These are phyloP conservation scores for Fusarium buharicum DNA, from an alignment of 2,329 filamentous ascomycete species.

Conservation along the genomic window DNA sequence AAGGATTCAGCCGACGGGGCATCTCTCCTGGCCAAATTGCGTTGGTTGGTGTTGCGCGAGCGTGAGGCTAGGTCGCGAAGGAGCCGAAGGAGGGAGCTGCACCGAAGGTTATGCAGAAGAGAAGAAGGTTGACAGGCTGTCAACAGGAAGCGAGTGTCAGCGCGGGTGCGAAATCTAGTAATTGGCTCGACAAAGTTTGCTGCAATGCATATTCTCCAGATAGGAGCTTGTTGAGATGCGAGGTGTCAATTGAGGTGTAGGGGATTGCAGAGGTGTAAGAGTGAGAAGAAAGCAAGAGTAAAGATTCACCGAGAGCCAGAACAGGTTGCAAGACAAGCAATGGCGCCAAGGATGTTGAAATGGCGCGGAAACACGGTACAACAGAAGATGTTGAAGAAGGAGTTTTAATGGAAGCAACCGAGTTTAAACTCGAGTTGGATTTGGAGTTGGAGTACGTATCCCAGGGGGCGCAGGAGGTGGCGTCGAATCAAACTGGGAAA, in stretches of 20 bases:
- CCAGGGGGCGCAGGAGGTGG: conserved; percentile 46
- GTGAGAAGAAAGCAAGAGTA: background rate
- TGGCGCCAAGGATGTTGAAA: background rate
- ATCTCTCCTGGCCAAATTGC: conserved; percentile 55
- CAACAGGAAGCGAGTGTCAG: conserved; percentile 29
- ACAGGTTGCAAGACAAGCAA: conserved; percentile 28
- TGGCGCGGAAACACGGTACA: conserved; percentile 21
- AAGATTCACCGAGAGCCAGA: conserved; percentile 21
- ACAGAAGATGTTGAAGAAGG: conserved; percentile 34
- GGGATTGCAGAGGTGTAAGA: background rate
- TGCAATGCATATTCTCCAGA: conserved; percentile 25
- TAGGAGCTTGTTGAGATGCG: conserved; percentile 20
- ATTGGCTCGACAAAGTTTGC: conserved; percentile 21
- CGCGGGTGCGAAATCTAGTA: conserved; percentile 9
- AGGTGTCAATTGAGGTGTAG: background rate
- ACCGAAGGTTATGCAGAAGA: conserved; percentile 4
- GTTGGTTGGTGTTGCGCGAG: conserved; percentile 21
- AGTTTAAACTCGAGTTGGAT: conserved; percentile 40
- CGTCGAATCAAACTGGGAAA: conserved; percentile 44
- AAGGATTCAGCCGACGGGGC: conserved; percentile 70
- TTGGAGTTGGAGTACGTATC: conserved; percentile 25
- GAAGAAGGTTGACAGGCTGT: conserved; percentile 10
- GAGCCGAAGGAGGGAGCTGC: conserved; percentile 12
- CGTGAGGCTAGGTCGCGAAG: conserved; percentile 12
- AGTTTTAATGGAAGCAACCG: conserved; percentile 29